Evolutionary conservation across 768 basidiomycete genomes (phyloP).

Genomic region (Suillus bovinus): DNA sequence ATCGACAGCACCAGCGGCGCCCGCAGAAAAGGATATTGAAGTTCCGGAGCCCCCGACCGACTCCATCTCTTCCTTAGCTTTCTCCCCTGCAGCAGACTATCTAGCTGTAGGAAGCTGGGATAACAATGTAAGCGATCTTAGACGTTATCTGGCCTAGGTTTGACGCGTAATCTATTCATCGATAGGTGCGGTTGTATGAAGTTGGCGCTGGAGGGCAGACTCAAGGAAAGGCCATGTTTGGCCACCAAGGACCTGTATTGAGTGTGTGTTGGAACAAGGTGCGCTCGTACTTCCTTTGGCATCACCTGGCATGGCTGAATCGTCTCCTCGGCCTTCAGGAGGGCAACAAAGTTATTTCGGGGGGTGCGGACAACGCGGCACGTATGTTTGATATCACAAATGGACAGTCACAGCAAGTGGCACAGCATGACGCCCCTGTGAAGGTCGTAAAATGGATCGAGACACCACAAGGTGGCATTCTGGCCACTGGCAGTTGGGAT

Average conservation of each 20-base stretch:
- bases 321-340: conserved; percentile 49
- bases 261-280: conserved; percentile 92
- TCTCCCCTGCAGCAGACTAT: conserved; percentile 84
- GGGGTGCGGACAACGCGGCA: conserved; percentile 94
- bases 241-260: conserved; percentile 88
- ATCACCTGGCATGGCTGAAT: conserved; percentile 1
- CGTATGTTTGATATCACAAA: conserved; percentile 90
- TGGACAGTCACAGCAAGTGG: conserved; percentile 79
- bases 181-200: conserved; percentile 89
- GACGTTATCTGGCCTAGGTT: not conserved
- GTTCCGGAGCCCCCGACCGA: conserved; percentile 81
- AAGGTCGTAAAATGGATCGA: conserved; percentile 83
- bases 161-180: conserved; percentile 18
- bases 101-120: conserved; percentile 95
- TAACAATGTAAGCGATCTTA: conserved; percentile 64
- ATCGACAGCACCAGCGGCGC: conserved; percentile 36
- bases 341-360: conserved; percentile 88
- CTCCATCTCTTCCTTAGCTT: conserved; percentile 82
- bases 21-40: conserved; percentile 76
- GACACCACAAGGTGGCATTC: conserved; percentile 67
- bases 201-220: conserved; percentile 78
- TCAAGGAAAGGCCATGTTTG: conserved; percentile 88
- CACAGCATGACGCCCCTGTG: conserved; percentile 88
- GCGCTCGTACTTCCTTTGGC: conserved; percentile 21
- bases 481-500: conserved; percentile 97